These are phyloP conservation scores for Psophocarpus tetragonolobus DNA, from an alignment of 306 rosid species.

Conservation along the genomic window DNA sequence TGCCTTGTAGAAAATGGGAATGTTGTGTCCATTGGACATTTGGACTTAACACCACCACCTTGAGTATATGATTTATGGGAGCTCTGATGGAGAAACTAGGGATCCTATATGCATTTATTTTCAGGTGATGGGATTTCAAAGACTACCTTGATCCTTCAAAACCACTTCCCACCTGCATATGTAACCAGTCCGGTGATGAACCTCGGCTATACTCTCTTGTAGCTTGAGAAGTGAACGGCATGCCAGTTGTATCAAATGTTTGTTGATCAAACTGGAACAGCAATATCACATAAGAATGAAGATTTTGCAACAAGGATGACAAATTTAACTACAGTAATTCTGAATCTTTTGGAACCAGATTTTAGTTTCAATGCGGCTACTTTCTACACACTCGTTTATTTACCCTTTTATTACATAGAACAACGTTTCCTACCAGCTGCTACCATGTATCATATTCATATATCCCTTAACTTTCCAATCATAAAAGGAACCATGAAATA, in stretches of 20 bases:
- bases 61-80: slow-evolving; percentile 51
- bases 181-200: slow-evolving; percentile 89
- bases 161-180: slow-evolving; percentile 92
- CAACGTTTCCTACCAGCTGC: neutral
- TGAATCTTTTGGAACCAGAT: neutral
- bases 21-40: slow-evolving; percentile 44
- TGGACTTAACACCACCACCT: slow-evolving; percentile 45
- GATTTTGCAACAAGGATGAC: slow-evolving; percentile 27
- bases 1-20: slow-evolving; percentile 44
- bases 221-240: slow-evolving; percentile 70
- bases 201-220: slow-evolving; percentile 74
- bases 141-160: slow-evolving; percentile 72
- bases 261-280: slow-evolving; percentile 69
- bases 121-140: slow-evolving; percentile 36
- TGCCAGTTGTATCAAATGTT: slow-evolving; percentile 59
- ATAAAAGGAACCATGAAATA: neutral
- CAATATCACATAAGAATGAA: slow-evolving; percentile 35
- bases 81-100: slow-evolving; percentile 42
- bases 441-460: slow-evolving; percentile 16
- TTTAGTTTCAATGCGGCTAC: neutral
- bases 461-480: slow-evolving; percentile 1
- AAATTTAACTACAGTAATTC: neutral
- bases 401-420: slow-evolving; percentile 9
- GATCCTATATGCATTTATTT: slow-evolving; percentile 55
- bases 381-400: slow-evolving; percentile 8